Conservation (phyloP, 1,139 yeast species). For the Scheffersomyces titani region DNA sequence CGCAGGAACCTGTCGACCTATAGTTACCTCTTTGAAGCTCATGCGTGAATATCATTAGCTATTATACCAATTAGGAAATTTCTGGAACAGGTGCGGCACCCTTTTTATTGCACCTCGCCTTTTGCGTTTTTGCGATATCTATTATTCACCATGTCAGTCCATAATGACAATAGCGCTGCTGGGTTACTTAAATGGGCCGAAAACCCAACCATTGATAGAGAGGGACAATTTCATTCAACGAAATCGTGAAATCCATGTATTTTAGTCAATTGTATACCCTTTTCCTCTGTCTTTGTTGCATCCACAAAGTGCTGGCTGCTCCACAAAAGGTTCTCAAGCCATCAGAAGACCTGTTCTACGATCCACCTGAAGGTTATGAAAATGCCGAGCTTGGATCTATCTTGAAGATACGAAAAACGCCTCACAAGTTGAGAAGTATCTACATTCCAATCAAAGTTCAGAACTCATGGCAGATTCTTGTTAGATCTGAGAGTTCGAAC, state of each 20-base stretch:
- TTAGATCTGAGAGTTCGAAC: constrained; percentile 33
- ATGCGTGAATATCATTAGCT: neutral
- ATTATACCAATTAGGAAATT: neutral
- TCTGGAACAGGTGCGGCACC: neutral
- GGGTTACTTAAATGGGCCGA: neutral
- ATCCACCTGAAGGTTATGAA: constrained; percentile 27
- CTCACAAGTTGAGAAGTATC: constrained; percentile 17
- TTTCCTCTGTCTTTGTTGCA: neutral
- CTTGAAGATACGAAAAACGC: constrained; percentile 24
- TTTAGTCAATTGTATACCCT: neutral
- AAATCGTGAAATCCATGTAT: neutral
- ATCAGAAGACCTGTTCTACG: constrained; percentile 28
- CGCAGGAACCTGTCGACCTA: neutral
- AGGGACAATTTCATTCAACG: too few relatives aligned
- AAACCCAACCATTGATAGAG: neutral
- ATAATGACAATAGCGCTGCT: neutral
- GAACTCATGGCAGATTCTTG: constrained; percentile 32
- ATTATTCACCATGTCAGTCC: neutral
- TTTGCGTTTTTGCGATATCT: neutral
- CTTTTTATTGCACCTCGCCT: neutral
- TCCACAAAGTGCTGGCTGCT: neutral
- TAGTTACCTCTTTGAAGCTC: neutral
- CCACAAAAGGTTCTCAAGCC: neutral
- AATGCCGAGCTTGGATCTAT: constrained; percentile 24
- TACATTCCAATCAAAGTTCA: constrained; percentile 14